Base-by-base conservation (phyloP, 1,139 yeast genomes). In the Pichia sp. region DNA sequence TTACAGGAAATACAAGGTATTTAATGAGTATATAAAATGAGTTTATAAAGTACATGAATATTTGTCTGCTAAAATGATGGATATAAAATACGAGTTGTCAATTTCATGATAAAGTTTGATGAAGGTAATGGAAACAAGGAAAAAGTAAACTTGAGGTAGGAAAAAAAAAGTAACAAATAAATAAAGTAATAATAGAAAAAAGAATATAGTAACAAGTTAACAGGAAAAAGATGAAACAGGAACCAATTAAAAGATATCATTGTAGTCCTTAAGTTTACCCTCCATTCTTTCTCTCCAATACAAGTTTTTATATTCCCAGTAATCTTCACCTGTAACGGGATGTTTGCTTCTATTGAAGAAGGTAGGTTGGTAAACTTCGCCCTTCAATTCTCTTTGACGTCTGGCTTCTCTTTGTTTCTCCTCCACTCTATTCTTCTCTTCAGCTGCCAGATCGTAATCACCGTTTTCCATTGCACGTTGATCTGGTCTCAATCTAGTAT, bases 401-500 rank as follows among this genome's bases (percentile, higher is more conserved):
- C 89, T 80, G 0, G 88, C 90, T 1, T 82, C 86, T 69, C 99
- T 82, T 72, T 93, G 99, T 69, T 92, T 93, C 63, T 87, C 95
- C 68, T 93, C 99, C 5, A 93, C 88, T 50, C 96, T 76, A 60
- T 81, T 81, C 74, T 95, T 93, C 62, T 90, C 96, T n/a, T 77
- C 79, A 15, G 95, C 82, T 0, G 99, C 99, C 29, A 79, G 76
- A 64, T 92, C 97, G 65, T 93, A 95, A 49, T 80, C 72, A n/a
- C 98, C 99, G 61, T 90, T 90, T 69, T 93, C 99, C 99, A 95
- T 95, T 5, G 96, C 97, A 58, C 98, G 79, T 72, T 93, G 99
- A 72, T 93, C 99, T 0, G 99, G 99, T 69, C 99, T 81, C 62
- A 90, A 75, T 67, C 99, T 80, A 0, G 98, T 89, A 69, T 93